Evolutionary conservation across 2,329 filamentous ascomycete genomes (phyloP), one percentile per base, ranked within the genome.

Genomic region (Clarireedia monteithiana): DNA sequence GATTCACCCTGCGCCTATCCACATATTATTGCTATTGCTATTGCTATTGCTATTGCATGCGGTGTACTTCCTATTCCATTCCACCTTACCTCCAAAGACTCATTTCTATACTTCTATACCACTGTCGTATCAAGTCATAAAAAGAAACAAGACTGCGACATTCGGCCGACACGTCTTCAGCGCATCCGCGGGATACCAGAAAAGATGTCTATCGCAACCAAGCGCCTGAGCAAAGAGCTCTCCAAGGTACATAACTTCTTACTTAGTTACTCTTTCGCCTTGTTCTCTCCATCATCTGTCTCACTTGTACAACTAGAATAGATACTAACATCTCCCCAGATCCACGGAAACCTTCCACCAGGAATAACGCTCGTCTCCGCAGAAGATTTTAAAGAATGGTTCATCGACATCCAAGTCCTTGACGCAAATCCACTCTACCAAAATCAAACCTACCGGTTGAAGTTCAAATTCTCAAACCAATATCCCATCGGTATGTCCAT

Each of bases 341-440:
- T 70, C 40, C 65, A 69, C 54, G 62, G 61, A 38, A 62, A 52
- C 47, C 58, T 70, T 4, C 83, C 84, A 42, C 82, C 83, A 17
- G 83, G 84, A 53, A 96, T 99, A 71, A 78, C 81, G 49, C 82
- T 97, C 49, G 84, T 95, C 58, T 82, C 85, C 48, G 85, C 89
- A 56, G 88, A 95, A 48, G 86, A 91, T 70, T 84, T 96, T 52
- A 81, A 89, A 67, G 86, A 94, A 74, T 99, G 94, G 95, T 77
- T 85, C 50, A 84, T 97, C 74, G 95, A 99, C 69, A 95, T 99
- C 53, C 77, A 81, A 63, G 92, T 99, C 52, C 81, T 97, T 42
- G 94, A 97, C 71, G 75, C 81, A 57, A 99, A 99, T 68, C 92
- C 92, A 1, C 74, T 99, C 48, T 99, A 99, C 73, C 74, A 81